phyloP scores from a whole-genome alignment of 2,329 filamentous ascomycete species.

The Aspergillus sp. region DNA sequence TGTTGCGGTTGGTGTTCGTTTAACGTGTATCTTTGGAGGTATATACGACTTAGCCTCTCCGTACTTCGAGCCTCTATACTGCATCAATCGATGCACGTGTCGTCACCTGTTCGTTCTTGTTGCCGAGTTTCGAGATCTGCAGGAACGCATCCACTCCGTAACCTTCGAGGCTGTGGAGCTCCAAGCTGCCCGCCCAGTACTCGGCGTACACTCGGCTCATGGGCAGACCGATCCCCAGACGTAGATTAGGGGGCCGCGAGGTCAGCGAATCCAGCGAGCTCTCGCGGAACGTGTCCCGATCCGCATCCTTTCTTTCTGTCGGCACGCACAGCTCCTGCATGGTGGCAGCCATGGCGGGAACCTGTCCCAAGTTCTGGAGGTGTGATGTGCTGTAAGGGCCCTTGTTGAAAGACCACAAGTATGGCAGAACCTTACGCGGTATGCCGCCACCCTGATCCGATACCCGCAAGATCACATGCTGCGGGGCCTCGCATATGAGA shows the following conservation, averaged over 20 bases:
- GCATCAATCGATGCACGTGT: slow-evolving; percentile 77
- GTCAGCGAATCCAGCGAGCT: slow-evolving; percentile 78
- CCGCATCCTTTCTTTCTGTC: slow-evolving; percentile 33
- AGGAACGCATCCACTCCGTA: slow-evolving; percentile 96
- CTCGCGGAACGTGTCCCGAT: slow-evolving; percentile 47
- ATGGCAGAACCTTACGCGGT: slow-evolving; percentile 77
- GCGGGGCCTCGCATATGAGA: slow-evolving; percentile 87
- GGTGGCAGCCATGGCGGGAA: slow-evolving; percentile 90
- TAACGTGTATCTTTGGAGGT: no score
- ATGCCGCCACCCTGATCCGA: slow-evolving; percentile 95
- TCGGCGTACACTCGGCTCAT: slow-evolving; percentile 94
- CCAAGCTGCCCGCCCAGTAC: slow-evolving; percentile 93
- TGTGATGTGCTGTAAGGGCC: slow-evolving; percentile 76
- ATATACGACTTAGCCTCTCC: no score
- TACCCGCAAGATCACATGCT: slow-evolving; percentile 94
- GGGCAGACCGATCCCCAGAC: slow-evolving; percentile 88
- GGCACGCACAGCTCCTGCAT: slow-evolving; percentile 75
- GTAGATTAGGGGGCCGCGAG: slow-evolving; percentile 78
- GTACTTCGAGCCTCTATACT: slow-evolving; percentile 49
- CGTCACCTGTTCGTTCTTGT: slow-evolving; percentile 93
- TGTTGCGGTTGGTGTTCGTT: background rate
- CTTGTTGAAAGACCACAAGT: slow-evolving; percentile 96
- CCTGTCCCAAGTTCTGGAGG: slow-evolving; percentile 80
- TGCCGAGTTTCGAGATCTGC: slow-evolving; percentile 93
- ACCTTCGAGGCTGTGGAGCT: slow-evolving; percentile 89